Evolutionary conservation across 306 rosid species (phyloP).

Genomic region (Vigna trinervia): DNA sequence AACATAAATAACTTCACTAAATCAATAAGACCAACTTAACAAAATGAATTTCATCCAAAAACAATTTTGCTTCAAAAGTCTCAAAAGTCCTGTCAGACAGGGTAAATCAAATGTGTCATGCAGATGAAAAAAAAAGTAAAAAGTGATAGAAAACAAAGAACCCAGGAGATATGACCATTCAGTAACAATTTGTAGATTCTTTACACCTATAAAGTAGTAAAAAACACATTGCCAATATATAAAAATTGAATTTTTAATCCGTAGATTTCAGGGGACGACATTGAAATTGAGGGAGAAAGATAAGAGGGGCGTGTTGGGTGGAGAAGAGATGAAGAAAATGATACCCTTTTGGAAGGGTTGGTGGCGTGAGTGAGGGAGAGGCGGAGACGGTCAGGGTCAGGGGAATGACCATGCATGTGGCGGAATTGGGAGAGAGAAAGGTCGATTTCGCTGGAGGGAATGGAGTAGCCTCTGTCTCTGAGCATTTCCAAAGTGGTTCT

Average conservation of each 20-base stretch:
- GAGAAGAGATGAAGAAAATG: not conserved
- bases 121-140: too few species aligned
- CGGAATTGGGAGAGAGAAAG: slow-evolving; percentile 75
- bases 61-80: too few species aligned
- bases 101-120: too few species aligned
- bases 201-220: not conserved
- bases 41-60: too few species aligned
- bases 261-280: not conserved
- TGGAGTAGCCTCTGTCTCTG: slow-evolving; percentile 75
- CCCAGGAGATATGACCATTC: not conserved
- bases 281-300: not conserved
- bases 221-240: not conserved
- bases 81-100: too few species aligned
- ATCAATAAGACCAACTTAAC: too few species aligned
- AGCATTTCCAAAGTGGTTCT: slow-evolving; percentile 85
- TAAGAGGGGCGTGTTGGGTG: not conserved
- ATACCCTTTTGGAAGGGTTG: slow-evolving; percentile 73
- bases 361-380: slow-evolving; percentile 62
- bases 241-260: not conserved
- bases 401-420: slow-evolving; percentile 55
- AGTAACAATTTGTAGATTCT: not conserved
- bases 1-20: too few species aligned
- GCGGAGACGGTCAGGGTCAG: slow-evolving; percentile 76
- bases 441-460: slow-evolving; percentile 61
- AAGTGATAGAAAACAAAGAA: too few species aligned